A percentile compares a stretch with the other conserved stretches of the same genome.
Conservation (phyloP, 495 filamentous ascomycete species). For the Penicillium goetzii region DNA sequence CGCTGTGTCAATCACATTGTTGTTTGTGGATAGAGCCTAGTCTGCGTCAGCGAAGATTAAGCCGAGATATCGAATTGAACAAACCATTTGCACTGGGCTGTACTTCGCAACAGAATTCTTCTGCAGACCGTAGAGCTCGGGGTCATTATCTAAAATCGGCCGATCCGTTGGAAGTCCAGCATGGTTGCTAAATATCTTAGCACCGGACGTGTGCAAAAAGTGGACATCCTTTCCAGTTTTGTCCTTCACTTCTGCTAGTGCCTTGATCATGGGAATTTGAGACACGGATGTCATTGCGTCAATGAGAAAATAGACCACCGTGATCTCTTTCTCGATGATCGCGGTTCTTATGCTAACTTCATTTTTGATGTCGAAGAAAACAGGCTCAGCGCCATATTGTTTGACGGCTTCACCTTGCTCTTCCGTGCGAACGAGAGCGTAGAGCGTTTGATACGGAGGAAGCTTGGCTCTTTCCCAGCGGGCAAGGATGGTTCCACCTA, state of each 20-base stretch:
- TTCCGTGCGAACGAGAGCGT: constrained; percentile 46
- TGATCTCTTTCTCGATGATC: constrained; percentile 49
- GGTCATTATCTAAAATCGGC: constrained; percentile 47
- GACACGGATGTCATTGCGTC: constrained; percentile 26
- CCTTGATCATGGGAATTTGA: constrained; percentile 41
- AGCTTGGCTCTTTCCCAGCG: constrained; percentile 37
- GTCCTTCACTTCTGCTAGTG: constrained; percentile 44
- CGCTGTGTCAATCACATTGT: constrained; percentile 41
- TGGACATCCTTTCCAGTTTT: constrained; percentile 44
- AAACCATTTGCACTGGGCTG: constrained; percentile 17
- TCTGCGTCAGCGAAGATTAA: constrained; percentile 2
- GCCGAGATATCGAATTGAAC: background rate
- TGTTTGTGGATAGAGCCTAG: constrained; percentile 40
- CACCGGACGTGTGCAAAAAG: constrained; percentile 48
- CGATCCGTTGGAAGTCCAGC: constrained; percentile 34
- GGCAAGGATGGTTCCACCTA: constrained; percentile 53
- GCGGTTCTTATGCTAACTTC: constrained; percentile 28
- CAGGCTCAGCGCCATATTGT: constrained; percentile 47
- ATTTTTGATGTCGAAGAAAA: constrained; percentile 38
- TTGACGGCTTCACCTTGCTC: constrained; percentile 47
- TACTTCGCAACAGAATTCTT: constrained; percentile 27
- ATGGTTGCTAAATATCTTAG: constrained; percentile 41
- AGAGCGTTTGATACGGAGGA: constrained; percentile 45
- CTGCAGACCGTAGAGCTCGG: constrained; percentile 45
- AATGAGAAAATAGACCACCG: constrained; percentile 48